Conservation (phyloP, 345 rosid species). For the Bruguiera sexangula region DNA sequence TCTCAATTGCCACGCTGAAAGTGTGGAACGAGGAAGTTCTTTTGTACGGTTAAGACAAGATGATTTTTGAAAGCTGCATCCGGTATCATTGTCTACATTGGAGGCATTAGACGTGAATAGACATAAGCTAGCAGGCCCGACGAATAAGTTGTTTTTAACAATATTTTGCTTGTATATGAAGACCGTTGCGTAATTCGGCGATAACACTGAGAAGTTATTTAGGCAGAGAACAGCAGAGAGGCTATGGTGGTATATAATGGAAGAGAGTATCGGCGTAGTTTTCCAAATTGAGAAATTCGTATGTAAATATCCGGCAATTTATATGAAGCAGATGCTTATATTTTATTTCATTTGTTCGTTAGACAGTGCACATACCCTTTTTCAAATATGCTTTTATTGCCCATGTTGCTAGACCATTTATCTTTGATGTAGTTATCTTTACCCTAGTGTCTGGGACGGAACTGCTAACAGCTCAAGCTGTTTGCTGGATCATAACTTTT, state of each 20-base stretch:
- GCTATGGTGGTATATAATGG: not conserved
- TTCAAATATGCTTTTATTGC: no score
- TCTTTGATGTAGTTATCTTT: no score
- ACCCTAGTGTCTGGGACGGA: no score
- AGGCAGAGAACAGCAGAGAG: slow-evolving; percentile 9
- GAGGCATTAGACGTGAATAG: slow-evolving; percentile 31
- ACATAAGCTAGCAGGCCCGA: slow-evolving; percentile 10
- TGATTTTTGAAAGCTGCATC: slow-evolving; percentile 17
- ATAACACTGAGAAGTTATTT: slow-evolving; percentile 1
- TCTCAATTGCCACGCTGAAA: slow-evolving; percentile 9
- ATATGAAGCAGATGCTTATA: no score
- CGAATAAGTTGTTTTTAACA: not conserved
- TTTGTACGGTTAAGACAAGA: slow-evolving; percentile 36
- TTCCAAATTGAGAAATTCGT: no score
- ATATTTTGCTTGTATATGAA: slow-evolving; percentile 15
- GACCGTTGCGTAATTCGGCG: not conserved
- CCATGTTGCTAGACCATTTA: no score
- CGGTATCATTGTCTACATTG: not conserved
- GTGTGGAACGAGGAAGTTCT: slow-evolving; percentile 4
- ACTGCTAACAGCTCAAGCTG: no score
- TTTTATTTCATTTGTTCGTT: no score
- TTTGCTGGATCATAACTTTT: no score
- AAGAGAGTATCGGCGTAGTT: no score
- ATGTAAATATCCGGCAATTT: no score
- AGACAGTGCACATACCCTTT: no score